Conservation (phyloP, 192 early-diverging fungal species). For the Phycomyces blakesleeanus region DNA sequence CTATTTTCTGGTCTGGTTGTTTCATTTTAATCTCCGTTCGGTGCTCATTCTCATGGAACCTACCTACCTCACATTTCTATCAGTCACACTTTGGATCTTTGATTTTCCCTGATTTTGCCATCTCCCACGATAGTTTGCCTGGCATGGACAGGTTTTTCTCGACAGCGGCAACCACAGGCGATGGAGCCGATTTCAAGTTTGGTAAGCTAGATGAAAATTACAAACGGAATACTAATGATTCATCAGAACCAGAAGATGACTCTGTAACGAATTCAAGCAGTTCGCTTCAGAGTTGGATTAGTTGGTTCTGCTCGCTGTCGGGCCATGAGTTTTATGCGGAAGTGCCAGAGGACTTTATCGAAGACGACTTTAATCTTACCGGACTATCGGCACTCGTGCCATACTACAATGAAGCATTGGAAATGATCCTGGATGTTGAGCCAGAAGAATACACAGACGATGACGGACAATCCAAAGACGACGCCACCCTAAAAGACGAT, state of each 20-base stretch:
- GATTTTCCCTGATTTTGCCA: conserved; percentile 1
- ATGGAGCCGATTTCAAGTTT: not conserved
- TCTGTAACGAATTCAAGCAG: conserved; percentile 12
- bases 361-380: conserved; percentile 98
- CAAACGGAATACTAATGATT: not conserved
- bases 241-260: conserved; percentile 13
- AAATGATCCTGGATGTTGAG: conserved; percentile 93
- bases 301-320: conserved; percentile 72
- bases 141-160: conserved; percentile 3
- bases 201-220: not conserved
- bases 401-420: conserved; percentile 88
- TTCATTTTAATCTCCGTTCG: not conserved
- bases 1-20: too few relatives aligned
- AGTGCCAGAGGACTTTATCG: conserved; percentile 82
- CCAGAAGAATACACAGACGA: conserved; percentile 20
- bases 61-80: not conserved
- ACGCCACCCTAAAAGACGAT: not conserved
- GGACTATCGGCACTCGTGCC: conserved; percentile 82
- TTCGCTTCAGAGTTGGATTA: conserved; percentile 52
- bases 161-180: not conserved
- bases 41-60: not conserved
- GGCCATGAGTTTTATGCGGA: conserved; percentile 83
- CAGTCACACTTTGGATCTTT: not conserved
- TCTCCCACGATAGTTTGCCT: not conserved
- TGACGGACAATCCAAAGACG: conserved; percentile 6